Base-by-base conservation (phyloP, 345 rosid genomes). In the Citrus reticulata region DNA sequence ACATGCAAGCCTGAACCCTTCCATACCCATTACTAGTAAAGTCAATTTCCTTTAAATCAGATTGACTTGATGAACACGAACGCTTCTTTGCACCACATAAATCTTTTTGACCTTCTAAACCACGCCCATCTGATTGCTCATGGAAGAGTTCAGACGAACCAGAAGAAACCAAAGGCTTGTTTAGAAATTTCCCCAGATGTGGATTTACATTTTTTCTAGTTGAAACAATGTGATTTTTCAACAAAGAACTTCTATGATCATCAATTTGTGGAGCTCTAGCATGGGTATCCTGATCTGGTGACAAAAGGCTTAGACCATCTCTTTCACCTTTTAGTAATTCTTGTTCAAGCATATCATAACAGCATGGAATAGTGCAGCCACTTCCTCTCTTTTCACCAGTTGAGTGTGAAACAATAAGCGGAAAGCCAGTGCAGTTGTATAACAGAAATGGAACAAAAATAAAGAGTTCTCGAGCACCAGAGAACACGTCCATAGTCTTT, bases 391-490 rank as follows among this genome's bases (percentile, higher is more conserved):
- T 86, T 81, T 87, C 93, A 74, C 83, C 76, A 25, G 84, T 78
- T 75, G 88, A 80, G 83, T 93, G 91, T 62, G 93, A 85, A 80
- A 95, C 81, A 80, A 81, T 67, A 73, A 95, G 89, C 49, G 94
- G 92, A 85, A 93, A 83, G 76, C 95, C 93, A 76, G 93, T 87
- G 83, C 98, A 95, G 77, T 95, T 95, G 76, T 91, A 93, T 74
- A 95, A 82, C 59, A 93, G 81, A 86, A 86, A 93, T 37, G 98
- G 97, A 76, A 91, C 98, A 79, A 66, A 93, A 79, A 95, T 80
- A 73, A 81, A 87, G 76, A 95, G 89, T 78, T 93, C 97, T 58
- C 98, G 90, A 55, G 94, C 90, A 83, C 98, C 98, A 84, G 98
- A 95, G 70, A 91, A 87, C 34, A 88, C 91, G 79, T 95, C 95